A percentile compares a stretch with the other conserved stretches of the same genome.
Conservation (phyloP, 441 rosid species). For the Manihot esculenta region DNA sequence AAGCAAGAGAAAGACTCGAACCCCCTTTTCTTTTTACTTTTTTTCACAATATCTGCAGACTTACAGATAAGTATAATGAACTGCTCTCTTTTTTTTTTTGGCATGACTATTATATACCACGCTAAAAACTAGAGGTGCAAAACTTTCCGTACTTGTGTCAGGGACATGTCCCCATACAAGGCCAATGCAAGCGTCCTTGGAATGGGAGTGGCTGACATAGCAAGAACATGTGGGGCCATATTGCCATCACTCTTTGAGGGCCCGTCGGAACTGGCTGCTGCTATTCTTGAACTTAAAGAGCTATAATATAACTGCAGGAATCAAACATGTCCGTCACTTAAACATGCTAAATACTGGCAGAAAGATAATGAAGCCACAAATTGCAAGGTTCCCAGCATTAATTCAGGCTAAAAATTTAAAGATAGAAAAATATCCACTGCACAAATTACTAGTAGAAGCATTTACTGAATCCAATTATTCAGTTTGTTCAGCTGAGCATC, state of each 20-base stretch:
- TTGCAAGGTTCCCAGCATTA: slow-evolving; percentile 1
- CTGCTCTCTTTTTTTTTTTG: neutral
- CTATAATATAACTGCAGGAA: slow-evolving; percentile 59
- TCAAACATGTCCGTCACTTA: slow-evolving; percentile 19
- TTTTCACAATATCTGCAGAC: neutral
- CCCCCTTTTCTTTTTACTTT: neutral
- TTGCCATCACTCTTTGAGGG: slow-evolving; percentile 46
- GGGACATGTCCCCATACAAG: slow-evolving; percentile 80
- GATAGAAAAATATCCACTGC: neutral
- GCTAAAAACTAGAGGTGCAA: slow-evolving; percentile 4
- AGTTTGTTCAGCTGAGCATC: neutral
- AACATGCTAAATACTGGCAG: slow-evolving; percentile 1
- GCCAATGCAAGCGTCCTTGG: slow-evolving; percentile 98
- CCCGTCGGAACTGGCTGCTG: slow-evolving; percentile 34
- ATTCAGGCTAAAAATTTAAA: neutral
- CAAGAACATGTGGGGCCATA: slow-evolving; percentile 98
- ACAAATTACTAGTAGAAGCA: slow-evolving; percentile 1
- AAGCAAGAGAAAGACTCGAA: neutral
- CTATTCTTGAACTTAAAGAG: slow-evolving; percentile 47
- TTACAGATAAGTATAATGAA: neutral
- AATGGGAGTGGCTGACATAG: slow-evolving; percentile 95
- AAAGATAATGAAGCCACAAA: slow-evolving; percentile 12
- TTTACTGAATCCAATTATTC: neutral
- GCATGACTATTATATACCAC: neutral
- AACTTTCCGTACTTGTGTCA: slow-evolving; percentile 64